Evolutionary conservation across 2,329 filamentous ascomycete species (phyloP).

Genomic region (Ascocoryne sarcoides): DNA sequence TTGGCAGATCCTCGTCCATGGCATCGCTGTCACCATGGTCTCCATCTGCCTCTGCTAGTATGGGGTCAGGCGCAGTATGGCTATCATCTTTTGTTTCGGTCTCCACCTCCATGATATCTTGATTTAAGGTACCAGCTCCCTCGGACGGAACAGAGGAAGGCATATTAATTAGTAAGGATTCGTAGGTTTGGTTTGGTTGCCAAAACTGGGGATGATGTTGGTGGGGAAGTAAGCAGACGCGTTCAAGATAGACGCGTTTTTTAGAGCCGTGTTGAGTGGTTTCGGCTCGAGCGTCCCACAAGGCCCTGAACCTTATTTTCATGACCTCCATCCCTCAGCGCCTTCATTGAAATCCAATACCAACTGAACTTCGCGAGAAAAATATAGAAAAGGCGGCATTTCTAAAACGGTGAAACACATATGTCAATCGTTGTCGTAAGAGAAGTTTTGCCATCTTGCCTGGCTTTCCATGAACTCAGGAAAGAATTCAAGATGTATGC

Average conservation of each 20-base stretch:
- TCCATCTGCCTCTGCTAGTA: slow-evolving; percentile 4
- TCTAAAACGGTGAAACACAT: no score
- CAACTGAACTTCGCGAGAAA: no score
- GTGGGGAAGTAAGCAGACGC: not conserved
- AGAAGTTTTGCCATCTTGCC: no score
- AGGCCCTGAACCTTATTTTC: no score
- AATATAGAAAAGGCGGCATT: no score
- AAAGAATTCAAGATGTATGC: no score
- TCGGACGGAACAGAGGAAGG: slow-evolving; percentile 36
- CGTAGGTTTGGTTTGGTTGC: not conserved
- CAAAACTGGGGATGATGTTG: not conserved
- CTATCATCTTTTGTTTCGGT: slow-evolving; percentile 24
- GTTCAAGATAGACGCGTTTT: not conserved
- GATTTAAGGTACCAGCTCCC: slow-evolving; percentile 26
- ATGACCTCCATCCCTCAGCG: no score
- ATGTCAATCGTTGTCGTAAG: no score
- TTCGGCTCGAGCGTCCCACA: no score
- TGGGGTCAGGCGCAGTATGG: slow-evolving; percentile 14
- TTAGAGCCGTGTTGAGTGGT: slow-evolving; percentile 1
- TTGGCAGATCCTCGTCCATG: slow-evolving; percentile 21
- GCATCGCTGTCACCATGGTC: slow-evolving; percentile 9
- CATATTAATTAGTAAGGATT: slow-evolving; percentile 27
- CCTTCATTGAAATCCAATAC: no score
- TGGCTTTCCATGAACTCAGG: no score
- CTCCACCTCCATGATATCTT: slow-evolving; percentile 27